Percentiles rank a stretch among this genome's conserved stretches.
These are phyloP conservation scores for Malus asiatica DNA, from an alignment of 306 rosid species.

Conservation along the genomic window DNA sequence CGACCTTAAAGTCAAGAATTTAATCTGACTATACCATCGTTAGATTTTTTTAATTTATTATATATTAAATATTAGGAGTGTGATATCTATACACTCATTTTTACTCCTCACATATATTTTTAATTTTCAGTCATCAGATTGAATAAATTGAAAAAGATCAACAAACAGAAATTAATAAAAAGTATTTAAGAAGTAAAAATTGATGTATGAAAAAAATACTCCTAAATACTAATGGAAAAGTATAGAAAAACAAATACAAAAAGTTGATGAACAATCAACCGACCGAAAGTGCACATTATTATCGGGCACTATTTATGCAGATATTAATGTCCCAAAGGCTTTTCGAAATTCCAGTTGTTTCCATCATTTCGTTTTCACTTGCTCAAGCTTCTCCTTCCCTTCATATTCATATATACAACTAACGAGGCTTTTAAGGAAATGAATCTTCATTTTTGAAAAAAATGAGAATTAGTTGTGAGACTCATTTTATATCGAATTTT, in stretches of 20 bases:
- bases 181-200: too few relatives aligned
- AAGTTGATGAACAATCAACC: neutral
- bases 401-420: neutral
- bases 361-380: neutral
- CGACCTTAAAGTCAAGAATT: too few relatives aligned
- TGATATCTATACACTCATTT: too few relatives aligned
- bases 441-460: too few relatives aligned
- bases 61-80: too few relatives aligned
- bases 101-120: too few relatives aligned
- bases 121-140: rapidly evolving
- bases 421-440: too few relatives aligned
- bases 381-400: neutral
- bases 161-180: rapidly evolving
- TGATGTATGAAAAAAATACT: rapidly evolving
- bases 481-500: too few relatives aligned
- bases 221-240: neutral
- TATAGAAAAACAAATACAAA: neutral
- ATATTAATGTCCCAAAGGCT: constrained; percentile 1
- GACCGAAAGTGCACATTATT: constrained; percentile 13
- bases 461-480: too few relatives aligned
- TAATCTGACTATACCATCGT: too few relatives aligned
- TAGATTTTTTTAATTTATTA: too few relatives aligned
- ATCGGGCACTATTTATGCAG: neutral
- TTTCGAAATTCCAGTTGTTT: constrained; percentile 11
- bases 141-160: too few relatives aligned